Evolutionary conservation across 2,329 filamentous ascomycete species (phyloP).

Genomic region (Fusarium sp.): DNA sequence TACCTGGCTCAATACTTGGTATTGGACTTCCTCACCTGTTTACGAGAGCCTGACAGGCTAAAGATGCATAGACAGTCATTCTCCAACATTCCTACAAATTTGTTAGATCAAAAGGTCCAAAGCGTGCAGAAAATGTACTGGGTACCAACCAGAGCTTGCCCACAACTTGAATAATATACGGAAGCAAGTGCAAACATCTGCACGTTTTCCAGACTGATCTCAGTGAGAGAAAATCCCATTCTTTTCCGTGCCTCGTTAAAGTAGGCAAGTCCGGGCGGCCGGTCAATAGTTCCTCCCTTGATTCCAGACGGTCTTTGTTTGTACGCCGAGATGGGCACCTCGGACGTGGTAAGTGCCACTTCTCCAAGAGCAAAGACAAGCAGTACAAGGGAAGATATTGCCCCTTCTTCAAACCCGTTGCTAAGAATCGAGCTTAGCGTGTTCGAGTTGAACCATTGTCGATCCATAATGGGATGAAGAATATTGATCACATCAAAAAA

Average conservation of each 20-base stretch:
- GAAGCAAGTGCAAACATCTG: conserved; percentile 70
- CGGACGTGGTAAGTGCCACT: conserved; percentile 65
- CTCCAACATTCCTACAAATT: conserved; percentile 69
- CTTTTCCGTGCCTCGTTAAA: conserved; percentile 73
- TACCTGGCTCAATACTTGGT: neutral
- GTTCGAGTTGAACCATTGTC: conserved; percentile 65
- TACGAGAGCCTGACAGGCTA: conserved; percentile 69
- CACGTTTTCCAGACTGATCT: conserved; percentile 69
- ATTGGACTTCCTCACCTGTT: conserved; percentile 58
- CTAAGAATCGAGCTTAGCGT: conserved; percentile 61
- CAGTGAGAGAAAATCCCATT: conserved; percentile 69
- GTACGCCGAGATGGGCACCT: conserved; percentile 59
- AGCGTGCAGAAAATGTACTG: neutral
- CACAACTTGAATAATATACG: conserved; percentile 67
- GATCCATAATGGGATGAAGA: conserved; percentile 69
- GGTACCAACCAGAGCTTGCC: conserved; percentile 62
- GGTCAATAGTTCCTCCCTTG: conserved; percentile 62
- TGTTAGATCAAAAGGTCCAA: conserved; percentile 9
- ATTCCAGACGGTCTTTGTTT: conserved; percentile 65
- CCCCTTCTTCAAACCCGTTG: conserved; percentile 61
- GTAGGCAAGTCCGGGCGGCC: conserved; percentile 68
- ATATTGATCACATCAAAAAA: conserved; percentile 73
- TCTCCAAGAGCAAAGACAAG: conserved; percentile 72
- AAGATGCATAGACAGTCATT: conserved; percentile 66
- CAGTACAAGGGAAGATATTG: conserved; percentile 65